Percentiles rank a stretch among this genome's conserved stretches.
Conservation (phyloP, 176 grass and related monocot species). For the Thinopyrum elongatum region DNA sequence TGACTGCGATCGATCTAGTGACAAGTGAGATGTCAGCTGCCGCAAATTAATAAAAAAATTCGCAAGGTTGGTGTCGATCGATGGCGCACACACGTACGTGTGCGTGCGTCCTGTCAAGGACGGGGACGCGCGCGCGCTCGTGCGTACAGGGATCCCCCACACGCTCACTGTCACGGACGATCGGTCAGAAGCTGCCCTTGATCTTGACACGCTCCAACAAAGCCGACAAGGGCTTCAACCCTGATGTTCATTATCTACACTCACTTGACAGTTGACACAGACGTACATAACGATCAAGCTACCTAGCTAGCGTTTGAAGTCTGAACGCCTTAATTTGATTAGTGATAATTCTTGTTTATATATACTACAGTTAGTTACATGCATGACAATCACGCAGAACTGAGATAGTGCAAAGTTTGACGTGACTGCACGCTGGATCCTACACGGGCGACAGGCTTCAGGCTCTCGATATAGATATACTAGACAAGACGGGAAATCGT, state of each 20-base stretch:
- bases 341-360: background rate
- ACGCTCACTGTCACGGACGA: background rate
- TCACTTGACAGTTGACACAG: background rate
- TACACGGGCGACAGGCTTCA: background rate
- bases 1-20: background rate
- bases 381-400: background rate
- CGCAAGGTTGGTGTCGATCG: background rate
- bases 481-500: background rate
- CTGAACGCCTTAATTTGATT: background rate
- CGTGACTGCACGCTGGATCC: background rate
- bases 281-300: background rate
- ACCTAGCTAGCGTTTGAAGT: background rate
- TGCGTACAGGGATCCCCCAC: background rate
- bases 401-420: background rate
- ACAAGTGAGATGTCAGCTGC: conserved; percentile 8
- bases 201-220: background rate
- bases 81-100: conserved; percentile 7
- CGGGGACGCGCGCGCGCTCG: background rate
- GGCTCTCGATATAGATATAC: background rate
- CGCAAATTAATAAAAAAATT: background rate
- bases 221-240: background rate
- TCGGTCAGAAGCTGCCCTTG: background rate
- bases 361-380: background rate
- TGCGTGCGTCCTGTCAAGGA: background rate
- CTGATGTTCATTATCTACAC: background rate